Base-by-base conservation (phyloP, 73 alveolate genomes). In the Uronychia setigera region DNA sequence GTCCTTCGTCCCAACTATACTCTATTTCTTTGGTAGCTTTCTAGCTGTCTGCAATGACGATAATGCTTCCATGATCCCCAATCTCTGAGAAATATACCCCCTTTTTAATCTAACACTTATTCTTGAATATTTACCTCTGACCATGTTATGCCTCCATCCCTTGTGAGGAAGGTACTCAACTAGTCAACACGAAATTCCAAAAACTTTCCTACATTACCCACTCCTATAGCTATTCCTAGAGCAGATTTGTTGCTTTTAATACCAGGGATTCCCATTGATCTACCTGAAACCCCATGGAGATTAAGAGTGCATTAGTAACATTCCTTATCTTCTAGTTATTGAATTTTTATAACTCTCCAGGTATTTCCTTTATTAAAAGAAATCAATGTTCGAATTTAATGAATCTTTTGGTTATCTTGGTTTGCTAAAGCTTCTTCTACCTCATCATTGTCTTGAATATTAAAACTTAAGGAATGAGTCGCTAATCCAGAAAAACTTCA, bases 71-170 rank as follows among this genome's bases (percentile, higher is more conserved):
- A 80, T 97, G 99, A 91, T 97, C 99, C 0, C 99, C 99, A 25
- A 93, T 86, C 85, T 97, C 99, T 83, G 89, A 94, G 32, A 96
- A 90, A 77, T 89, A 93, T 26, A 97, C 86, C 26, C 99, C 99
- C 35, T 97, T 96, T 58, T 60, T 88, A 28, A 96, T 87, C 67
- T 46, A 19, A 11, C n/a, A n/a, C 67, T 46, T 46, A 46, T 5
- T 19, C 67, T 46, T 46, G 67, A 5, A n/a, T n/a, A n/a, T 74
- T 91, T 9, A 96, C 92, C 88, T 97, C 99, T 27, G 59, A 59
- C 99, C 99, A 97, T 14, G 93, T 87, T 30, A 97, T 87, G 1
- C 99, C 99, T n/a, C 99, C 99, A 87, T 96, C 99, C 35, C 99
- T 81, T 29, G 99, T 93, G 30, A 97, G 76, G 78, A 87, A 97